Evolutionary conservation across 345 rosid genomes (phyloP), one percentile per base, ranked within the genome.

Genomic region (Aurinia saxatilis): DNA sequence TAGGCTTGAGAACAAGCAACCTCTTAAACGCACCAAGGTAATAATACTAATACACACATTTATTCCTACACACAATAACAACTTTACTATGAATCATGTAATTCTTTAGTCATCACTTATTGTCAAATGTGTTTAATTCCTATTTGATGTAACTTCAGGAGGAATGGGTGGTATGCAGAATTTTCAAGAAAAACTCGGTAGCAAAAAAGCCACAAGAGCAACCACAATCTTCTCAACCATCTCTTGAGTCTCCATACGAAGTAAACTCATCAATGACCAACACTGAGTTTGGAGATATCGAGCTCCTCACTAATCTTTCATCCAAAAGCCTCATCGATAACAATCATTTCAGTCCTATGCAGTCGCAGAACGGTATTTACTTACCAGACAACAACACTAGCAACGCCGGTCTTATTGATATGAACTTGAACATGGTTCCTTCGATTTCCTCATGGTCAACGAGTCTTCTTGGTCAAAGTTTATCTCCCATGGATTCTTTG

Each of bases 91-190:
- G 4, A 2, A 21, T 38, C 10, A 38, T 1, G 17, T 38, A 17
- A 5, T 3, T 27, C 5, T 27, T 21, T 21, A 21, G 4, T 21
- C 6, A 37, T 38, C 14, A 36, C 14, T 36, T 11, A 11, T 36
- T 36, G 12, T 35, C 38, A 30, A 30, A n/a, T n/a, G n/a, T 5
- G 2, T 30, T 30, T 7, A 30, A 5, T 33, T 7, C 3, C 4
- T 46, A 17, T 14, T 46, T 46, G 5, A 13, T 30, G 19, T 14
- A 54, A 44, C 25, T 62, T 48, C 81, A 90, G 97, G 91, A 86
- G 58, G 95, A 84, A 79, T 90, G 97, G 97, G 91, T 83, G 36
- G 95, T 86, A 16, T 64, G 90, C 74, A 76, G 97, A 83, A 79
- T 90, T 77, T 84, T 86, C 53, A 80, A 89, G 71, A 89, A 89